Percentiles rank a stretch among this genome's conserved stretches.
Conservation (phyloP, 2,329 filamentous ascomycete species). For the Penicillium aurantiogriseum region DNA sequence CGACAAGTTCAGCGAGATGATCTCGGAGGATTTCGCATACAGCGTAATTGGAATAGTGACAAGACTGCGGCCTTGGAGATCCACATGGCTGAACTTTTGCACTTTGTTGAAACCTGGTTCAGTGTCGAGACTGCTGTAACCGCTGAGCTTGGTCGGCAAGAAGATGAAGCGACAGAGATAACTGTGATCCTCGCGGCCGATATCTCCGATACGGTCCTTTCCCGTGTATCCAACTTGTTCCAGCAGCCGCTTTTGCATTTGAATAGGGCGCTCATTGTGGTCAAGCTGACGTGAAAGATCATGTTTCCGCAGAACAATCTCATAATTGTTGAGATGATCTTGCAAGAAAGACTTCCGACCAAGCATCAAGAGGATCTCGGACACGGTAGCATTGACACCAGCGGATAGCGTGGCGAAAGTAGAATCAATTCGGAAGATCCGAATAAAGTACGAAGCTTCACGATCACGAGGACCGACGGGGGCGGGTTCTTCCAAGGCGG, state of each 20-base stretch:
- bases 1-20: slow-evolving; percentile 91
- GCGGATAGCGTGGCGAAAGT: slow-evolving; percentile 93
- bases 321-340: slow-evolving; percentile 88
- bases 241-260: slow-evolving; percentile 87
- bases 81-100: slow-evolving; percentile 91
- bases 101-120: slow-evolving; percentile 79
- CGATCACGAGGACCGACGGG: slow-evolving; percentile 53
- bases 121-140: slow-evolving; percentile 67
- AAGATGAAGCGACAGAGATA: slow-evolving; percentile 97
- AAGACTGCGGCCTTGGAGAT: slow-evolving; percentile 83
- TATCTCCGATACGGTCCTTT: slow-evolving; percentile 82
- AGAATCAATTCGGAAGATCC: slow-evolving; percentile 88
- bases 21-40: slow-evolving; percentile 87
- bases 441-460: slow-evolving; percentile 82
- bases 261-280: slow-evolving; percentile 74
- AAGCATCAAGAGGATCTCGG: slow-evolving; percentile 83
- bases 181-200: slow-evolving; percentile 94
- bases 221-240: slow-evolving; percentile 90
- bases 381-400: slow-evolving; percentile 76
- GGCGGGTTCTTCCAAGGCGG: neutral
- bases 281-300: slow-evolving; percentile 80
- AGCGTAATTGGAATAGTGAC: slow-evolving; percentile 93
- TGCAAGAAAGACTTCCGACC: slow-evolving; percentile 92
- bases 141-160: slow-evolving; percentile 81
- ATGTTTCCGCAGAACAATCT: slow-evolving; percentile 92